phyloP scores from a whole-genome alignment of 2,329 filamentous ascomycete genomes.

The Colletotrichum lindemuthianum region DNA sequence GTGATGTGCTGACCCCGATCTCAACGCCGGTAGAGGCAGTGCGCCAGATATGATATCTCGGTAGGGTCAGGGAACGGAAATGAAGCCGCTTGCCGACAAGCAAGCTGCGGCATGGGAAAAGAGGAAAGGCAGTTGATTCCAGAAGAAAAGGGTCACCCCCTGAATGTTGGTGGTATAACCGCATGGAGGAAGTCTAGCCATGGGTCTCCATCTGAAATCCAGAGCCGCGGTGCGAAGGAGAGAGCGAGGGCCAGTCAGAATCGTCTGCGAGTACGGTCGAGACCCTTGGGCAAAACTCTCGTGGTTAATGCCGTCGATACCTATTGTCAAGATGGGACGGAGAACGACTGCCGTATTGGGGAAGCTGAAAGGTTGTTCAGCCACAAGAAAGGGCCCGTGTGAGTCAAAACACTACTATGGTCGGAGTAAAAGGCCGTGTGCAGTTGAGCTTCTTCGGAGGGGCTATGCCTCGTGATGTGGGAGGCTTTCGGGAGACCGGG shows the following conservation, averaged over 20 bases:
- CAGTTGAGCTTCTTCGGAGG: slow-evolving; percentile 1
- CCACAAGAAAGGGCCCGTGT: slow-evolving; percentile 6
- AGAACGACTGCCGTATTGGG: slow-evolving; percentile 21
- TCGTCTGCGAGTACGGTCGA: slow-evolving; percentile 6
- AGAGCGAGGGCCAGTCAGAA: slow-evolving; percentile 7
- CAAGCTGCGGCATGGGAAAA: slow-evolving; percentile 3
- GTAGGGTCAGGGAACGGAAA: slow-evolving; percentile 29
- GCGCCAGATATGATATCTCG: slow-evolving; percentile 16
- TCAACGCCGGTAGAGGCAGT: slow-evolving; percentile 29
- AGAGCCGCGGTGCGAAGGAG: neutral
- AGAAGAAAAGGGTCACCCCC: slow-evolving; percentile 21
- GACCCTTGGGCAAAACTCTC: slow-evolving; percentile 15
- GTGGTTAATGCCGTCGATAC: slow-evolving; percentile 22
- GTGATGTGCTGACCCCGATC: slow-evolving; percentile 21
- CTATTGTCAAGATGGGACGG: slow-evolving; percentile 8
- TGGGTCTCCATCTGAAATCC: neutral
- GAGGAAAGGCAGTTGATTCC: slow-evolving; percentile 2
- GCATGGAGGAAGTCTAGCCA: neutral
- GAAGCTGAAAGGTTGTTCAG: slow-evolving; percentile 13
- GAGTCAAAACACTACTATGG: slow-evolving; percentile 20
- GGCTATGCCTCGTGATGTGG: slow-evolving; percentile 27
- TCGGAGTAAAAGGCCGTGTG: neutral
- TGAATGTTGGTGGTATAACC: slow-evolving; percentile 7
- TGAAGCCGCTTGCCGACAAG: slow-evolving; percentile 12
- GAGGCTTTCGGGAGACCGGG: neutral